Percentiles rank a stretch among this genome's conserved stretches.
These are phyloP conservation scores for Tylopilus sp. DNA, from an alignment of 768 basidiomycete genomes.

Conservation along the genomic window DNA sequence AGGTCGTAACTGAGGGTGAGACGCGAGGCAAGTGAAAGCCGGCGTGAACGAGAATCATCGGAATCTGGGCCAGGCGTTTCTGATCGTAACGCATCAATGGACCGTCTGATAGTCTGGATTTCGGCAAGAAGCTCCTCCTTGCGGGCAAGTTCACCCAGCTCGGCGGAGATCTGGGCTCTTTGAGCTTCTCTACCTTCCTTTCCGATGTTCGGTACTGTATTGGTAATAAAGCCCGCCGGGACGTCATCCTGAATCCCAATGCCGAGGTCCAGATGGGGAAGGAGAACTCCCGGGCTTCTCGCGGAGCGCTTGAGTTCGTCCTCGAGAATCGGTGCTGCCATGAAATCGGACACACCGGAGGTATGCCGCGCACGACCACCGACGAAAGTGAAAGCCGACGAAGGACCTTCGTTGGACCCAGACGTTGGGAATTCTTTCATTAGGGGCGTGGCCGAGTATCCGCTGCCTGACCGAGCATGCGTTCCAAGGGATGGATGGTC, in stretches of 20 bases:
- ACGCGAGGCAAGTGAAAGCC: conserved; percentile 62
- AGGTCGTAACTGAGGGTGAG: conserved; percentile 70
- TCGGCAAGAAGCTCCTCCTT: conserved; percentile 73
- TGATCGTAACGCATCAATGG: conserved; percentile 71
- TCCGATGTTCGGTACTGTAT: conserved; percentile 32
- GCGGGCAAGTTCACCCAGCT: conserved; percentile 53
- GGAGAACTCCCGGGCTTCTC: conserved; percentile 43
- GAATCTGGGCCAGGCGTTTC: conserved; percentile 53
- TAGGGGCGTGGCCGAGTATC: conserved; percentile 58
- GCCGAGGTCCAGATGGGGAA: conserved; percentile 76
- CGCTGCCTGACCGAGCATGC: conserved; percentile 63
- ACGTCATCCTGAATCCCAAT: conserved; percentile 71
- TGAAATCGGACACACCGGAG: conserved; percentile 73
- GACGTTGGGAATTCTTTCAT: conserved; percentile 60
- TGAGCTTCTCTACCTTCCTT: conserved; percentile 32
- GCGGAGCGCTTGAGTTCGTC: conserved; percentile 57
- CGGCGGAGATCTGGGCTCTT: conserved; percentile 38
- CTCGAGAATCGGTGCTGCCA: conserved; percentile 56
- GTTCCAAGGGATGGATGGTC: conserved; percentile 66
- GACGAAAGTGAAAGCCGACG: conserved; percentile 48
- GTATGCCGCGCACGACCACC: conserved; percentile 54
- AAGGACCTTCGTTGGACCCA: conserved; percentile 42
- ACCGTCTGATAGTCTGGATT: conserved; percentile 75
- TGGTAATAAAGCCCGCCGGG: conserved; percentile 64
- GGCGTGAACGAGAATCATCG: conserved; percentile 60